Base-by-base conservation (phyloP, 257 asterid species). In the Ilex aquifolium region DNA sequence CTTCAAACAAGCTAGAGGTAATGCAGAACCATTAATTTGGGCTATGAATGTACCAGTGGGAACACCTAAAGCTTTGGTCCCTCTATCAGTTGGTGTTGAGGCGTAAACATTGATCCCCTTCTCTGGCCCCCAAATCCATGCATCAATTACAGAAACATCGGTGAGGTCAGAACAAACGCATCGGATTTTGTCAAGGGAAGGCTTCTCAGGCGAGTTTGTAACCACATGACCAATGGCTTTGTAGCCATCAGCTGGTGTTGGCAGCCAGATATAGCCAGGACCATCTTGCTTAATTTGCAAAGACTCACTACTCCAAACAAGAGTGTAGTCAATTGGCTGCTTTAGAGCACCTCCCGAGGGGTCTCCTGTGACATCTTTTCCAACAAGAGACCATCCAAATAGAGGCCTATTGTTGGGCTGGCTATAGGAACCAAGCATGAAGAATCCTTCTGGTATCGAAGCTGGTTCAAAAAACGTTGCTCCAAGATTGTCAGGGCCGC, bases 401-500 rank as follows among this genome's bases (percentile, higher is more conserved):
- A 77, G 30, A 32, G 79, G 82, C 13, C 4, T 49, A 60, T 70
- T 63, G 31, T 77, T 77, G 3, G 76, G 65, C 63, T 77, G 82
- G 56, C 63, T 57, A 48, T 72, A 72, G 56, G 36, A 58, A 21
- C 76, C 78, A n/a, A 77, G 65, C 69, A 63, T 59, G 60, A 63
- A 73, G 57, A 73, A 73, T 17, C 76, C 79, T 56, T 69, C 57
- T 11, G 74, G 79, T 12, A 73, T 29, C 61, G 29, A 2, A 40
- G 77, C 8, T 12, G 79, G 76, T 65, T 77, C 79, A 32, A 65
- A 77, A 59, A 77, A 69, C 2, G 79, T 63, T 36, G 76, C 76
- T 31, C 79, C 79, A 30, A 59, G 68, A 49, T 67, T 54, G 15
- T 63, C 40, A 3, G 74, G 74, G 32, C 82, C 82, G 4, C 82